Base-by-base conservation (phyloP, 2,329 filamentous ascomycete species). In the Aspergillus latus region DNA sequence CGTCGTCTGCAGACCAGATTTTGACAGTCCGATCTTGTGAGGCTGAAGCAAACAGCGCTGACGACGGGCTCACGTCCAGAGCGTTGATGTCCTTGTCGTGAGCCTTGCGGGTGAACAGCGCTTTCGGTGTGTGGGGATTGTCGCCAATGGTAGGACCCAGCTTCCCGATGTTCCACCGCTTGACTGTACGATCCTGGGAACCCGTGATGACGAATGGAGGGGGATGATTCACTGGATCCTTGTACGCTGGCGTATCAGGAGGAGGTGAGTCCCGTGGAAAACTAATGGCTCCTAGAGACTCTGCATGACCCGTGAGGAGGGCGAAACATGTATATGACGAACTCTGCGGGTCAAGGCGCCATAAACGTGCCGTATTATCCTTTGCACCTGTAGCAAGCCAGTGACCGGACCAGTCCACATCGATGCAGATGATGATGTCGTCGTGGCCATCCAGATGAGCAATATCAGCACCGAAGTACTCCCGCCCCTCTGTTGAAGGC, bases 71-170 rank as follows among this genome's bases (percentile, higher is more conserved):
- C 9, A 94, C 82, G 62, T 95, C 91, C 49, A 99, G 84, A 2
- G 94, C 92, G 66, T 99, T 99, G 75, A 99, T 99, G 64, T 99
- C 94, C 72, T 99, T 99, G 69, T 99, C 94, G 74, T 99, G 94
- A 1, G 94, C 94, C 74, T 97, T 96, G 55, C 94, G 85, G 1
- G 94, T 97, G 72, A 90, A 99, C 4, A 87, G 76, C 40, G 90
- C 90, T 64, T 77, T 77, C 2, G 70, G 70, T 8, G 66, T 61
- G 50, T 72, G 71, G n/a, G 71, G 68, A 40, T 64, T 69, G 9
- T 66, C 65, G 9, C 66, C 62, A 45, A 67, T 67, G 8, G 85
- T 77, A 8, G 82, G 80, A 56, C 82, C 82, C 58, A 82, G 71
- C 39, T 83, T 83, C 1, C 86, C 84, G 21, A 93, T 86, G 59